These are phyloP conservation scores for Psidium guajava DNA, from an alignment of 345 rosid genomes.

Conservation along the genomic window DNA sequence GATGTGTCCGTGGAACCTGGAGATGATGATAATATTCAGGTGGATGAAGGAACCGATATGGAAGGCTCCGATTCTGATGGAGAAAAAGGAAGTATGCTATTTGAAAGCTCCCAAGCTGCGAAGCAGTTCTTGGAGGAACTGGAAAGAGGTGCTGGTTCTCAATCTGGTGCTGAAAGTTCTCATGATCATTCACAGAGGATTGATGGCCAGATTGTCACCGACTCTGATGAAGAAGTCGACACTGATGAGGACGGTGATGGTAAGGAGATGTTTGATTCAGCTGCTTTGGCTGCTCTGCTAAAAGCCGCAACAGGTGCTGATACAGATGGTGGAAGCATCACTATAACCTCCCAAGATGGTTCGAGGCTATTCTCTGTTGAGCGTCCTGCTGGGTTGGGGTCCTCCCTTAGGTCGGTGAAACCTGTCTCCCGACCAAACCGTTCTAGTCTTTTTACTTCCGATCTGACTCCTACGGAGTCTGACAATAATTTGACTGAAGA, in stretches of 20 bases:
- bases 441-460: slow-evolving; percentile 42
- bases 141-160: slow-evolving; percentile 46
- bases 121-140: slow-evolving; percentile 72
- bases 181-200: slow-evolving; percentile 45
- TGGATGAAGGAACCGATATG: slow-evolving; percentile 22
- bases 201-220: slow-evolving; percentile 76
- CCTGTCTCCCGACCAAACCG: slow-evolving; percentile 55
- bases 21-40: slow-evolving; percentile 17
- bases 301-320: slow-evolving; percentile 79
- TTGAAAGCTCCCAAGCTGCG: slow-evolving; percentile 79
- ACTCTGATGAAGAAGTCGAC: slow-evolving; percentile 85
- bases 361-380: slow-evolving; percentile 87
- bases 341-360: slow-evolving; percentile 77
- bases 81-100: slow-evolving; percentile 53
- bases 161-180: slow-evolving; percentile 41
- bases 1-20: slow-evolving; percentile 22
- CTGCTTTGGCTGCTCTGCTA: slow-evolving; percentile 83
- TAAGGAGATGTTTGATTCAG: slow-evolving; percentile 78
- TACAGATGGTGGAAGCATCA: slow-evolving; percentile 47
- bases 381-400: slow-evolving; percentile 86
- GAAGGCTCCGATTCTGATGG: slow-evolving; percentile 46
- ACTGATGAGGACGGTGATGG: slow-evolving; percentile 79
- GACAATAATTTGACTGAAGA: slow-evolving; percentile 71
- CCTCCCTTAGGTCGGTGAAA: slow-evolving; percentile 59
- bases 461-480: slow-evolving; percentile 29